phyloP scores from a whole-genome alignment of 2,329 filamentous ascomycete genomes.

The Penicillium sp. region DNA sequence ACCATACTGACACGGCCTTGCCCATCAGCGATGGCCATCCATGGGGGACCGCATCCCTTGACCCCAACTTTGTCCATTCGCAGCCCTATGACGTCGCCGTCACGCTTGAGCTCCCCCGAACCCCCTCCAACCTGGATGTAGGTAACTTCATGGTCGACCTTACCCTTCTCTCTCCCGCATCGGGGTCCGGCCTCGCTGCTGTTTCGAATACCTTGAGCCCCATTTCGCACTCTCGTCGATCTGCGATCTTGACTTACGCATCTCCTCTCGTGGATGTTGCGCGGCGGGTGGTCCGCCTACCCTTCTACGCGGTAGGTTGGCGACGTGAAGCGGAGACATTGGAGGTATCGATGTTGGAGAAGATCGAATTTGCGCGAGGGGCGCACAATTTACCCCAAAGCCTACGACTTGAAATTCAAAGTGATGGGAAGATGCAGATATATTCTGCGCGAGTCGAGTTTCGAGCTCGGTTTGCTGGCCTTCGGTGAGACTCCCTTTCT shows the following conservation, averaged over 20 bases:
- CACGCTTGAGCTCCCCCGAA: slow-evolving; percentile 75
- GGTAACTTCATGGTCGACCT: slow-evolving; percentile 97
- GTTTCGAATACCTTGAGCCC: slow-evolving; percentile 44
- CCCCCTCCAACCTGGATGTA: slow-evolving; percentile 71
- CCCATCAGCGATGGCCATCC: slow-evolving; percentile 50
- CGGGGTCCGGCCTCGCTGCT: slow-evolving; percentile 34
- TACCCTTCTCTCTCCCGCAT: slow-evolving; percentile 62
- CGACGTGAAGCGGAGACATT: slow-evolving; percentile 67
- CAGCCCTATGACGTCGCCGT: slow-evolving; percentile 87
- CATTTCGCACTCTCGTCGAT: slow-evolving; percentile 69
- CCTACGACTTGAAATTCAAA: slow-evolving; percentile 70
- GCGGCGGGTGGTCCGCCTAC: slow-evolving; percentile 65
- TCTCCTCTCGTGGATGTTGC: slow-evolving; percentile 70
- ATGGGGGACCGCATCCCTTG: slow-evolving; percentile 57
- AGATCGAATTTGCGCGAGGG: slow-evolving; percentile 66
- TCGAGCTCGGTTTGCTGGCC: slow-evolving; percentile 73
- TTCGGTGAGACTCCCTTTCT: slow-evolving; percentile 55
- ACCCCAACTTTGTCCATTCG: slow-evolving; percentile 63
- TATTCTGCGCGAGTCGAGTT: slow-evolving; percentile 73
- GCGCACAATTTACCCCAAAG: slow-evolving; percentile 57
- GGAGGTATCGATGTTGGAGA: slow-evolving; percentile 72
- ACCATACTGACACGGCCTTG: slow-evolving; percentile 3
- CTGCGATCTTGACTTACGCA: slow-evolving; percentile 78
- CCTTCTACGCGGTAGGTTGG: slow-evolving; percentile 71
- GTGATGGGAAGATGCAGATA: slow-evolving; percentile 71